Evolutionary conservation across 805 yeast genomes (phyloP).

Genomic region (Sugiyamaella floridensis): DNA sequence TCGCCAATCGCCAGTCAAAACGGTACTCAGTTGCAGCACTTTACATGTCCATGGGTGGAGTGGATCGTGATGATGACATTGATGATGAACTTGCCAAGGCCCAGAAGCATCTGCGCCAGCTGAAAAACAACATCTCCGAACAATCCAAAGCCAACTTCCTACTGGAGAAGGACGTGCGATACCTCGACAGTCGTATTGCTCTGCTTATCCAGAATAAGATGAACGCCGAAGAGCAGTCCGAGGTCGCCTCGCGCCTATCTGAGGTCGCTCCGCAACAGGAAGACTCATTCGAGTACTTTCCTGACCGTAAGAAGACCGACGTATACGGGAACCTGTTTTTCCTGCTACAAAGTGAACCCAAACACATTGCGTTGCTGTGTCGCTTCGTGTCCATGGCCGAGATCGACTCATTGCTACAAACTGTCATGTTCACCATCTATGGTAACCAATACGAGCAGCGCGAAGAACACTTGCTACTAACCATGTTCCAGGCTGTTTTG

Average conservation of each 20-base stretch:
- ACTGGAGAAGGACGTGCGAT: conserved; percentile 34
- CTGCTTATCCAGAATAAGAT: conserved; percentile 34
- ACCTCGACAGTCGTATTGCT: conserved; percentile 34
- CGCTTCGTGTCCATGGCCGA: conserved; percentile 30
- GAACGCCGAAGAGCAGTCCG: conserved; percentile 32
- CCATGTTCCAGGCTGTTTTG: conserved; percentile 34
- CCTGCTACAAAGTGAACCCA: conserved; percentile 34
- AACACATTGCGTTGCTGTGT: conserved; percentile 31
- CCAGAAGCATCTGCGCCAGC: conserved; percentile 27
- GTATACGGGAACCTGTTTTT: conserved; percentile 32
- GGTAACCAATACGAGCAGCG: conserved; percentile 38
- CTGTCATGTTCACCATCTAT: conserved; percentile 36
- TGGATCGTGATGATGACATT: conserved; percentile 31
- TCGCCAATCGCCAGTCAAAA: conserved; percentile 25
- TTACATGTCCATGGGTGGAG: conserved; percentile 31
- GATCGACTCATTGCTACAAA: conserved; percentile 34
- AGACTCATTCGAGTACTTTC: conserved; percentile 22
- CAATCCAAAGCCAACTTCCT: conserved; percentile 33
- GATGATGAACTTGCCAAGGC: conserved; percentile 31
- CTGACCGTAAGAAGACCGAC: conserved; percentile 27
- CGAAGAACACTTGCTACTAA: conserved; percentile 33
- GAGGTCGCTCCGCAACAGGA: conserved; percentile 13
- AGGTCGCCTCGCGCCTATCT: conserved; percentile 29
- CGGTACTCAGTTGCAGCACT: conserved; percentile 32
- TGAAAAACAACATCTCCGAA: conserved; percentile 31